Percentiles rank a stretch among this genome's conserved stretches.
Evolutionary conservation across 2,329 filamentous ascomycete genomes (phyloP).

Genomic region (Talaromyces pinophilus): DNA sequence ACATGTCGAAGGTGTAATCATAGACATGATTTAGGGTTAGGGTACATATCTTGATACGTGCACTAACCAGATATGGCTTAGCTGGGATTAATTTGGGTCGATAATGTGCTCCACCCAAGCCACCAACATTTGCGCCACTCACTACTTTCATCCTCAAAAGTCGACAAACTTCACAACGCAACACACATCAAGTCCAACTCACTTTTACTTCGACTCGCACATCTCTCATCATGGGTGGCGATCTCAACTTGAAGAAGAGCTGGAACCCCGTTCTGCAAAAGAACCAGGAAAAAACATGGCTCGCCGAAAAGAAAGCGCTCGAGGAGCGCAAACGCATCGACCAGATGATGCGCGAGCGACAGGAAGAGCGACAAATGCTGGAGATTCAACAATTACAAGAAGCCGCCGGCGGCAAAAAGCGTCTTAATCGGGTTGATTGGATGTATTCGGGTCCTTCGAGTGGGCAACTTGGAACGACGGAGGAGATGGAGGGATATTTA

Average conservation of each 20-base stretch:
- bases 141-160: neutral
- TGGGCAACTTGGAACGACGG: conserved; percentile 68
- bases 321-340: conserved; percentile 94
- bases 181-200: neutral
- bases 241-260: conserved; percentile 71
- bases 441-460: conserved; percentile 90
- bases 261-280: conserved; percentile 90
- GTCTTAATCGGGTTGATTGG: conserved; percentile 87
- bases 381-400: conserved; percentile 90
- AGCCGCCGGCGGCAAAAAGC: conserved; percentile 78
- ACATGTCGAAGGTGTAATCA: neutral
- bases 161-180: neutral
- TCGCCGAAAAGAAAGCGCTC: conserved; percentile 87
- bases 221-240: conserved; percentile 74
- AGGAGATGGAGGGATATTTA: conserved; percentile 92
- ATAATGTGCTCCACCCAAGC: neutral
- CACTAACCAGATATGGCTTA: neutral
- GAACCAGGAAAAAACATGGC: conserved; percentile 89
- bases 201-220: neutral
- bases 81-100: neutral
- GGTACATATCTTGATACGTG: neutral
- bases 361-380: conserved; percentile 88
- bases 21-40: neutral
- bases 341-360: conserved; percentile 86
- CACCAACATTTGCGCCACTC: conserved; percentile 10